phyloP scores from a whole-genome alignment of 176 grass and related monocot species.

The Zoysia japonica region DNA sequence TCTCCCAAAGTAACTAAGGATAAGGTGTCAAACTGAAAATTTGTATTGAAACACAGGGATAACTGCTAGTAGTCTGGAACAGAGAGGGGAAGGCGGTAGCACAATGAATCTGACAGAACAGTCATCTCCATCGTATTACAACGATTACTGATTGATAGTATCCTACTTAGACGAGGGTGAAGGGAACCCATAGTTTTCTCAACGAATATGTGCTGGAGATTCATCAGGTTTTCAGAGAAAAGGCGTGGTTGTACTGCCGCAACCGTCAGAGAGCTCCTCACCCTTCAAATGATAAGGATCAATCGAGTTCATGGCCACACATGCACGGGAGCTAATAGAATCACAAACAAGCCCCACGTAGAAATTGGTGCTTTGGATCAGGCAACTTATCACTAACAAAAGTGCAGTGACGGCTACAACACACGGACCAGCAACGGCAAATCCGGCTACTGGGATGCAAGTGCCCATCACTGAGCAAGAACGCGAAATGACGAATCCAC shows the following conservation, averaged over 20 bases:
- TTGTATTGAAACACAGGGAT: not conserved
- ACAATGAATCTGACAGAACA: not conserved
- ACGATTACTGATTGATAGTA: not conserved
- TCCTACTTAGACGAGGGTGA: not conserved
- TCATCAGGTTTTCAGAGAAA: not conserved
- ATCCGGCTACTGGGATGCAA: slow-evolving; percentile 17
- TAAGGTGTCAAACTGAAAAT: not conserved
- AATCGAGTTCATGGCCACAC: not conserved
- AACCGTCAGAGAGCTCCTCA: not conserved
- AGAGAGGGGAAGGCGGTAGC: not conserved
- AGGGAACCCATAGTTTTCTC: not conserved
- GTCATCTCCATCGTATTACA: not conserved
- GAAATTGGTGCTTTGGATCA: slow-evolving; percentile 4
- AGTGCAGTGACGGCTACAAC: not conserved
- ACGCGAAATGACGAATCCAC: not conserved
- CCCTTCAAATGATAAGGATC: not conserved
- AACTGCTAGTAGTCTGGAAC: not conserved
- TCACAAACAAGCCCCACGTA: not conserved
- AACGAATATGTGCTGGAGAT: not conserved
- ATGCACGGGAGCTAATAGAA: not conserved
- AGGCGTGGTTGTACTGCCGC: not conserved
- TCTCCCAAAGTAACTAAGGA: not conserved
- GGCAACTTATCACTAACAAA: not conserved
- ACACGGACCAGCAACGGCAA: not conserved
- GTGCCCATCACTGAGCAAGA: not conserved